These are phyloP conservation scores for Citropsis articulata DNA, from an alignment of 345 rosid genomes.

Conservation along the genomic window DNA sequence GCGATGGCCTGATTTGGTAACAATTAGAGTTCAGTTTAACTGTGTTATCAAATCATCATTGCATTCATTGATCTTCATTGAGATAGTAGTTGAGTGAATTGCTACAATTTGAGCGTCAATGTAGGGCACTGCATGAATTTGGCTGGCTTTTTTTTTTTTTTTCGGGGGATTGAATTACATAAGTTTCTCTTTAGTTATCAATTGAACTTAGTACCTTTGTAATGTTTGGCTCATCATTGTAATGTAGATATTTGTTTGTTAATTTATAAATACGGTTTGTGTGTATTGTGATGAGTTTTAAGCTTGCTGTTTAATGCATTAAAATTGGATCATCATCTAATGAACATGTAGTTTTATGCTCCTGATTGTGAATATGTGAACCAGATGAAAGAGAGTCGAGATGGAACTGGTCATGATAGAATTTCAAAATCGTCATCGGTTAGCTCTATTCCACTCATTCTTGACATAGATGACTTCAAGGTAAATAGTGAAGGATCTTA, in stretches of 20 bases:
- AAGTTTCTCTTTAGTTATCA: not conserved
- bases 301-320: not conserved
- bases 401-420: constrained; percentile 42
- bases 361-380: constrained; percentile 15
- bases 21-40: not conserved
- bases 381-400: constrained; percentile 68
- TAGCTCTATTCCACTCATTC: constrained; percentile 67
- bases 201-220: not conserved
- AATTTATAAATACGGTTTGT: not conserved
- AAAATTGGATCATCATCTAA: not conserved
- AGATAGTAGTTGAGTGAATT: constrained; percentile 7
- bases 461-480: constrained; percentile 92
- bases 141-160: not conserved
- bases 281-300: not conserved
- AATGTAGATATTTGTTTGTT: not conserved
- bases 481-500: constrained; percentile 31
- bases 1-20: not conserved
- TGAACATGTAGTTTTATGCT: not conserved
- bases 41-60: not conserved
- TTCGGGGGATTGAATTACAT: not conserved
- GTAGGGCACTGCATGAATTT: not conserved
- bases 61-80: not conserved
- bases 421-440: constrained; percentile 54
- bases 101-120: not conserved
- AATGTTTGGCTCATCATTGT: not conserved